These are phyloP conservation scores for Solanum hybrid DNA, from an alignment of 305 asterid species.

Conservation along the genomic window DNA sequence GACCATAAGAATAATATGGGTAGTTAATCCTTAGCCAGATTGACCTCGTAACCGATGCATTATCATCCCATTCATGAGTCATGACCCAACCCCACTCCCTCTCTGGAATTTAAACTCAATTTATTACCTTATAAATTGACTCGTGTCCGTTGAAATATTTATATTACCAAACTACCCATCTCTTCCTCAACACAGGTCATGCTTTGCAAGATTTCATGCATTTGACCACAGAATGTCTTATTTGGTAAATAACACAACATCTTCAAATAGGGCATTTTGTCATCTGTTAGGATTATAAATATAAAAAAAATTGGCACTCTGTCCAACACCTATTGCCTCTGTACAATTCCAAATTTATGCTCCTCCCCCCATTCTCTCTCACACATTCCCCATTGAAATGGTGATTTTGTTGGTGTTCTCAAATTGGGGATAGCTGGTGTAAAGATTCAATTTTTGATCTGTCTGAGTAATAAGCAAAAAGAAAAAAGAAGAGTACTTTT, in stretches of 20 bases:
- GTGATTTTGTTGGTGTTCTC: background rate
- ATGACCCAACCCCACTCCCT: background rate
- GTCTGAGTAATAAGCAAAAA: background rate
- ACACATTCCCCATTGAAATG: background rate
- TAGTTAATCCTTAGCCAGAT: background rate
- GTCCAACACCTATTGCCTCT: slow-evolving; percentile 31
- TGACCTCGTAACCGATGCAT: background rate
- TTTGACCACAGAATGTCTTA: background rate
- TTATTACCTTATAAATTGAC: slow-evolving; percentile 7
- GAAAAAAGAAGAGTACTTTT: background rate
- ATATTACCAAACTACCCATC: slow-evolving; percentile 31
- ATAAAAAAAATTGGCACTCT: slow-evolving; percentile 31
- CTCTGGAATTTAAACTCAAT: background rate
- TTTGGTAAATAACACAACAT: slow-evolving; percentile 16
- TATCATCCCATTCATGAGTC: background rate
- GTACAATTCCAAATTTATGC: slow-evolving; percentile 12
- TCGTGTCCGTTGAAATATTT: slow-evolving; percentile 33
- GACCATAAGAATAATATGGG: background rate
- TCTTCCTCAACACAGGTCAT: background rate
- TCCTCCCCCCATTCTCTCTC: background rate
- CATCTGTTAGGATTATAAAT: slow-evolving; percentile 3
- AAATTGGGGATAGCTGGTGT: background rate
- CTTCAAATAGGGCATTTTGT: slow-evolving; percentile 17
- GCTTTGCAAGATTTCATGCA: slow-evolving; percentile 6
- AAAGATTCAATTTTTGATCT: background rate